phyloP scores from a whole-genome alignment of 164 flowering plant species.

The Vitis amurensis region DNA sequence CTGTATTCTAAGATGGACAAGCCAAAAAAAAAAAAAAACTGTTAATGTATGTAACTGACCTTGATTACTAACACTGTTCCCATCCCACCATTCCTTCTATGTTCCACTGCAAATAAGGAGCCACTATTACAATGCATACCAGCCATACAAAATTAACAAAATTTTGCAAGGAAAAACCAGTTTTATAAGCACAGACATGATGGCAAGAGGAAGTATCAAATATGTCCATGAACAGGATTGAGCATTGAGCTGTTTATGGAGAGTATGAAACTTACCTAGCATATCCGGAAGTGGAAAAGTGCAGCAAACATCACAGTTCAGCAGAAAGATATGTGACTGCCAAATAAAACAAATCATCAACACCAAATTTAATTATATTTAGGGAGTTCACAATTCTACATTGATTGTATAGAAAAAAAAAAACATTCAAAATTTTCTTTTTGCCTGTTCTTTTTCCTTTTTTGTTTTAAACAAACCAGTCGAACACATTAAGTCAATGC shows the following conservation, averaged over 20 bases:
- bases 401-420: too few relatives aligned
- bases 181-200: too few relatives aligned
- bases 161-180: not conserved
- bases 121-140: not conserved
- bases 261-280: constrained; percentile 58
- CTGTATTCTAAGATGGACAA: not conserved
- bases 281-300: constrained; percentile 82
- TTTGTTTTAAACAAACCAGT: too few relatives aligned
- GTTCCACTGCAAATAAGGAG: constrained; percentile 59
- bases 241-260: not conserved
- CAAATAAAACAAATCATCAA: constrained; percentile 3
- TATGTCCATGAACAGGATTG: not conserved
- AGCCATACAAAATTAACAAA: not conserved
- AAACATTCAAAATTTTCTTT: too few relatives aligned
- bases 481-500: too few relatives aligned
- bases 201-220: not conserved
- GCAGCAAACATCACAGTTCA: constrained; percentile 96
- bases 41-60: constrained; percentile 41
- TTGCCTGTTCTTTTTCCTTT: too few relatives aligned
- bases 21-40: not conserved
- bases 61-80: constrained; percentile 89
- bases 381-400: too few relatives aligned
- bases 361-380: too few relatives aligned
- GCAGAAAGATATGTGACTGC: constrained; percentile 86
- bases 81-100: constrained; percentile 80